Percentiles rank a stretch among this genome's conserved stretches.
These are phyloP conservation scores for Hibiscus syriacus DNA, from an alignment of 345 rosid genomes.

Conservation along the genomic window DNA sequence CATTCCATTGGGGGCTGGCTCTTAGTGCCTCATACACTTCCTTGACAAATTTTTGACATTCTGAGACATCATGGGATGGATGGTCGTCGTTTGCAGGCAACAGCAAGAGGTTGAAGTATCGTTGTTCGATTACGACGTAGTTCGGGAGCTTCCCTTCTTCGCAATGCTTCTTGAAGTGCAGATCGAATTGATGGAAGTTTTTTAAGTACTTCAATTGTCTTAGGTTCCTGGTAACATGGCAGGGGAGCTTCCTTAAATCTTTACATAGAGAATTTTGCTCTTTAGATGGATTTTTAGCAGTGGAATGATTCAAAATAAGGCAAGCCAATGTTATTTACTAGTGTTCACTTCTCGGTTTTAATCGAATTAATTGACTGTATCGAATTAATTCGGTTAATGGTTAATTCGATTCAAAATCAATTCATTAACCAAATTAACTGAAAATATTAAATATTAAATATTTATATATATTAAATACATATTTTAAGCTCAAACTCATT, in stretches of 20 bases:
- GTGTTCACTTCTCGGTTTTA: no score
- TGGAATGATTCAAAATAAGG: no score
- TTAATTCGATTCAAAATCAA: no score
- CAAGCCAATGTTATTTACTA: no score
- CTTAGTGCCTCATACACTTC: constrained; percentile 46
- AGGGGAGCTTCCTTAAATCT: background rate
- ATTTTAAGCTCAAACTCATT: no score
- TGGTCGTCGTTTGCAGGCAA: constrained; percentile 45
- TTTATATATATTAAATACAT: no score
- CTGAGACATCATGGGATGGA: constrained; percentile 48
- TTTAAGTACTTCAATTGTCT: constrained; percentile 32
- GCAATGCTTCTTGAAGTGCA: constrained; percentile 35
- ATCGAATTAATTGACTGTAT: no score
- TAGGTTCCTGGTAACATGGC: constrained; percentile 26
- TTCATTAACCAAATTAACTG: no score
- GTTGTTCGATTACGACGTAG: constrained; percentile 42
- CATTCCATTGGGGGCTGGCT: constrained; percentile 50
- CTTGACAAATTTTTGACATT: constrained; percentile 48
- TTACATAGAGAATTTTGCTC: background rate
- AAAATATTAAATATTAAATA: no score
- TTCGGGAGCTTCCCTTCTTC: constrained; percentile 44
- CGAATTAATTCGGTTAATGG: no score
- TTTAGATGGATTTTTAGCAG: background rate
- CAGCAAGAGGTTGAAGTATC: constrained; percentile 32
- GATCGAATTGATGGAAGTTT: constrained; percentile 36